Base-by-base conservation (phyloP, 805 yeast genomes). In the Phaffomyces antillensis region DNA sequence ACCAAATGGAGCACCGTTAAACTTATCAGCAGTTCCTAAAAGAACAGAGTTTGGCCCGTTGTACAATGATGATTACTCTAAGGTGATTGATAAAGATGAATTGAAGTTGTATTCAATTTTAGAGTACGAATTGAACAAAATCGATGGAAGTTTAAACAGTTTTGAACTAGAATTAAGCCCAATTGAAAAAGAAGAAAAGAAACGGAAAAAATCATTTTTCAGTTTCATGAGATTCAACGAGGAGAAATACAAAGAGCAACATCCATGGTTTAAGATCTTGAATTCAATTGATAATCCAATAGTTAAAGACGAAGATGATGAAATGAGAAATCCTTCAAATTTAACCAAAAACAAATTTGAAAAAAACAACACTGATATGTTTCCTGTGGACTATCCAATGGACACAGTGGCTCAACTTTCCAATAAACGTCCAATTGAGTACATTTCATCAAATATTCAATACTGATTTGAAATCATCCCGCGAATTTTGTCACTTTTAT, bases 251-350 rank as follows among this genome's bases (percentile, higher is more conserved):
- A 32, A 32, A 32, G 17, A 32, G 12, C 40, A 43, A n/a, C 41
- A 48, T 35, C 55, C 59, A 12, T 57, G 61, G 61, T 50, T 41
- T 17, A 43, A 44, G 12, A 50, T 57, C 26, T 32, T 51, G 13
- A 17, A 43, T 9, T 37, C 36, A 35, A 36, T 51, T 45, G 58
- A 55, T 20, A 18, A 46, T 30, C 44, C 41, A 23, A 35, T 11
- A 3, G 9, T 10, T 17, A 16, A 32, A 16, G 18, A n/a, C 9
- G 20, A 16, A 13, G 12, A 10, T 18, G 20, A n/a, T 33, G 35
- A 13, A 34, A 16, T 15, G 11, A 16, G 15, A 34, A 40, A 9
- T 11, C 7, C n/a, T 37, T 26, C 15, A 36, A 16, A 23, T 5
- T 36, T 15, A 28, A 28, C 13, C 30, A 28, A 11, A 28, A 28